These are phyloP conservation scores for Zoysia matrella DNA, from an alignment of 202 grass and related monocot species.

Conservation along the genomic window DNA sequence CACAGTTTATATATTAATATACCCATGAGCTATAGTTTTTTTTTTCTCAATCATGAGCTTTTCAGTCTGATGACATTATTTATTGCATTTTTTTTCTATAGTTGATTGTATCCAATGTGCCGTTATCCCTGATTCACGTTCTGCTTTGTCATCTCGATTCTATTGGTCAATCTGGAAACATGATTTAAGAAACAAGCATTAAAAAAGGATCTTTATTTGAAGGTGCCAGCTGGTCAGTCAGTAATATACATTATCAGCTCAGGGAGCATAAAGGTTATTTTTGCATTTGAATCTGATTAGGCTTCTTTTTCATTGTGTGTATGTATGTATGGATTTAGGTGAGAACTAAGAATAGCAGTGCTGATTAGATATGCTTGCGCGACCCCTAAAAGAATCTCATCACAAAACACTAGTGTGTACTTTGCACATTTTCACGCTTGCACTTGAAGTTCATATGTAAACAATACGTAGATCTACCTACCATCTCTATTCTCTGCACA, in stretches of 20 bases:
- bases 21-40: conserved; percentile 11
- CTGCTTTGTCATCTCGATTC: not conserved
- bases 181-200: not conserved
- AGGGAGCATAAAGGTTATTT: not conserved
- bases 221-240: conserved; percentile 14
- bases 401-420: conserved; percentile 9
- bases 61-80: conserved; percentile 36
- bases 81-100: conserved; percentile 10
- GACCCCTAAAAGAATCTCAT: conserved; percentile 16
- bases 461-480: conserved; percentile 41
- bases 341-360: conserved; percentile 3
- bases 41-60: conserved; percentile 9
- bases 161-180: not conserved
- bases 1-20: conserved; percentile 46
- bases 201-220: not conserved
- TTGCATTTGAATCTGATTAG: conserved; percentile 17
- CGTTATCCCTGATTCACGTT: conserved; percentile 8
- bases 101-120: conserved; percentile 15
- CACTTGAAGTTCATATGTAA: conserved; percentile 26
- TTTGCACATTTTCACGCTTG: conserved; percentile 22
- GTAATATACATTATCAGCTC: conserved; percentile 23
- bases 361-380: conserved; percentile 13
- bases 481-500: not conserved
- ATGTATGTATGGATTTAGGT: not conserved
- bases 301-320: not conserved